Evolutionary conservation across 164 flowering plant species (phyloP).

Genomic region (Brasenia schreberi): DNA sequence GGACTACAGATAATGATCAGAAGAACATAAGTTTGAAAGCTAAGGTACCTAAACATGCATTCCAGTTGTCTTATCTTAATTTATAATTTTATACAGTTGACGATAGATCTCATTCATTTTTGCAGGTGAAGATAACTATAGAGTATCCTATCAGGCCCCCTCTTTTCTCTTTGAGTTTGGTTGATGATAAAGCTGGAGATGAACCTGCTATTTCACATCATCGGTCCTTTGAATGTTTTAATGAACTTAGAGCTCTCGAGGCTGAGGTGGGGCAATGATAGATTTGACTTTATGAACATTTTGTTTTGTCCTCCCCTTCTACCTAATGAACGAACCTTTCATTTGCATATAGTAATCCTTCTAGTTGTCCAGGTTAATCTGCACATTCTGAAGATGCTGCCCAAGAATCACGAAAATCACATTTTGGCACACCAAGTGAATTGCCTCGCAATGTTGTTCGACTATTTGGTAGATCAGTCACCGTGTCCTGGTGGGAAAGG

Average conservation of each 20-base stretch:
- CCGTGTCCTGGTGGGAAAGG: constrained; percentile 23
- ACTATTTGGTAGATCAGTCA: constrained; percentile 45
- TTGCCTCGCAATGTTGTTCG: constrained; percentile 78
- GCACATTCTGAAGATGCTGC: constrained; percentile 52
- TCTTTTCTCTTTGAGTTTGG: constrained; percentile 37
- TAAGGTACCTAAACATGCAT: constrained; percentile 31
- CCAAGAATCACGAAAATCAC: constrained; percentile 42
- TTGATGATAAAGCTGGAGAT: constrained; percentile 17
- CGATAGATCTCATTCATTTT: not conserved
- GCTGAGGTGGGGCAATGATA: constrained; percentile 49
- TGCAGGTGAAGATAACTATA: constrained; percentile 70
- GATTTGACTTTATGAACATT: not conserved
- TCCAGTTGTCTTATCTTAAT: constrained; percentile 2
- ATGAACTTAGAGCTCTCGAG: constrained; percentile 89
- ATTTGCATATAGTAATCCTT: no score
- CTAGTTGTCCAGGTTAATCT: constrained; percentile 53
- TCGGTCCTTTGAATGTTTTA: constrained; percentile 30
- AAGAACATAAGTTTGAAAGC: constrained; percentile 47
- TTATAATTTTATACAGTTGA: not conserved
- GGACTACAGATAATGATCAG: constrained; percentile 22
- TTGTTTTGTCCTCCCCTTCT: no score
- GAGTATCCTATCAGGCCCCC: constrained; percentile 97
- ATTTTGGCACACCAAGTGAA: constrained; percentile 65
- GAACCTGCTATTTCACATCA: constrained; percentile 2
- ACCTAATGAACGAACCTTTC: no score